Evolutionary conservation across 208 protist species (phyloP), one percentile per base, ranked within the genome.

Genomic region (Leishmania amazonensis): DNA sequence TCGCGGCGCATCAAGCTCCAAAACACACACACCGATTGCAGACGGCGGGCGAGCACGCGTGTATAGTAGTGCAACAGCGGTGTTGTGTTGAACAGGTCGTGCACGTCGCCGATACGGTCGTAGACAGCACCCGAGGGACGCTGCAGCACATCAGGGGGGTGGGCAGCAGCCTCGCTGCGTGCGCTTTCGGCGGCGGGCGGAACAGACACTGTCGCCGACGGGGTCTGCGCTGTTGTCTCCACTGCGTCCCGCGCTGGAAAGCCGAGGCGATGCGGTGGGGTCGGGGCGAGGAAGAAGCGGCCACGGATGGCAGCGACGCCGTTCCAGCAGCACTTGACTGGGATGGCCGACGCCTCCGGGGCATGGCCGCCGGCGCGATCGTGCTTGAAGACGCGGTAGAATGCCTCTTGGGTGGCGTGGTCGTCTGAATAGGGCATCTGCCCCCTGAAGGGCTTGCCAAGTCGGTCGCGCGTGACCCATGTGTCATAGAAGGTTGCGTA

Each of bases 271-370:
- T 83, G 80, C 76, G 31, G 38, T n/a, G 65, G 71, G 15, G 77
- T 64, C 1, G 80, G 85, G 1, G 81, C 24, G 15, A 93, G 83
- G 64, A 96, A 95, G 68, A 94, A 79, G 64, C 83, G 80, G 1
- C 93, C 91, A 7, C 93, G 91, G n/a, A 96, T 86, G 19, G 90
- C 90, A 4, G 91, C 90, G 2, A 90, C 85, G 58, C 93, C 93
- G 79, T 95, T 95, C 92, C 93, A 96, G 79, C 93, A 96, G 83
- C 89, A 93, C 84, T 94, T 95, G 45, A 95, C 93, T 24, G 89
- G 90, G 65, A 94, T 78, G 47, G 74, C 80, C 45, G 19, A 71
- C 38, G 75, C 74, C 76, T 21, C 57, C 40, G 35, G 75, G 49
- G 24, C 38, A 31, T 7, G 1, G n/a, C 15, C n/a, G 2, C 40